Percentiles rank a stretch among this genome's conserved stretches.
These are phyloP conservation scores for Teratosphaeriaceae sp. DNA, from an alignment of 2,329 filamentous ascomycete species.

Conservation along the genomic window DNA sequence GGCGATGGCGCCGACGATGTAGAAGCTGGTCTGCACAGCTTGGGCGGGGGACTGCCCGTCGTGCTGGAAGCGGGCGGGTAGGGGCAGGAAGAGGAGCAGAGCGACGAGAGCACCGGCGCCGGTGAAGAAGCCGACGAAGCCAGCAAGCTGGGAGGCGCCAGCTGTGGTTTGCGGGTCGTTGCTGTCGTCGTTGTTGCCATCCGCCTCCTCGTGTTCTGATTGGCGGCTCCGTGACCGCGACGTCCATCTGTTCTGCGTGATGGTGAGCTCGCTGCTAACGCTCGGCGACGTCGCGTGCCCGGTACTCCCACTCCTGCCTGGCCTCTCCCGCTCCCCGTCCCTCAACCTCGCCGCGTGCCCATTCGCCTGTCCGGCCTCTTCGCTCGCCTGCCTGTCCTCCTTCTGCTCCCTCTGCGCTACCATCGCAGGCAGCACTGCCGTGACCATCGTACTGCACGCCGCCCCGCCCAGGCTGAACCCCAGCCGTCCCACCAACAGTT, in stretches of 20 bases:
- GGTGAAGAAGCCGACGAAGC: slow-evolving; percentile 86
- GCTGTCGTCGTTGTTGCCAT: not conserved
- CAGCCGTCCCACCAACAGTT: slow-evolving; percentile 75
- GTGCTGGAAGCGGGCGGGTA: slow-evolving; percentile 73
- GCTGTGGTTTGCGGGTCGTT: slow-evolving; percentile 8
- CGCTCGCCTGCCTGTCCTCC: slow-evolving; percentile 9
- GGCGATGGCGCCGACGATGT: slow-evolving; percentile 70
- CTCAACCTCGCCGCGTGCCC: slow-evolving; percentile 16
- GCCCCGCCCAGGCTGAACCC: slow-evolving; percentile 87
- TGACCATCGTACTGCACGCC: slow-evolving; percentile 91
- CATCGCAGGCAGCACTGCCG: slow-evolving; percentile 77
- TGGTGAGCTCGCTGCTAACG: slow-evolving; percentile 66
- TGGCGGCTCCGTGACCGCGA: slow-evolving; percentile 22
- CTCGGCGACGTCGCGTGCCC: slow-evolving; percentile 59
- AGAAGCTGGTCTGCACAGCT: slow-evolving; percentile 79
- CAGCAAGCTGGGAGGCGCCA: slow-evolving; percentile 57
- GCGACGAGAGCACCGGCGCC: slow-evolving; percentile 87
- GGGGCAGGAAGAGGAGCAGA: slow-evolving; percentile 72
- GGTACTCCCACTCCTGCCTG: slow-evolving; percentile 29
- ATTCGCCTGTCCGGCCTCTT: slow-evolving; percentile 15
- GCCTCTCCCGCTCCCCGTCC: slow-evolving; percentile 22
- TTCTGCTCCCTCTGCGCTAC: slow-evolving; percentile 30
- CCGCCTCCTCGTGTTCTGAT: not conserved
- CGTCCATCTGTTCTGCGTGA: slow-evolving; percentile 55
- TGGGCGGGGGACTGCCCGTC: slow-evolving; percentile 64